phyloP scores from a whole-genome alignment of 495 filamentous ascomycete species.

The Physcia stellaris region DNA sequence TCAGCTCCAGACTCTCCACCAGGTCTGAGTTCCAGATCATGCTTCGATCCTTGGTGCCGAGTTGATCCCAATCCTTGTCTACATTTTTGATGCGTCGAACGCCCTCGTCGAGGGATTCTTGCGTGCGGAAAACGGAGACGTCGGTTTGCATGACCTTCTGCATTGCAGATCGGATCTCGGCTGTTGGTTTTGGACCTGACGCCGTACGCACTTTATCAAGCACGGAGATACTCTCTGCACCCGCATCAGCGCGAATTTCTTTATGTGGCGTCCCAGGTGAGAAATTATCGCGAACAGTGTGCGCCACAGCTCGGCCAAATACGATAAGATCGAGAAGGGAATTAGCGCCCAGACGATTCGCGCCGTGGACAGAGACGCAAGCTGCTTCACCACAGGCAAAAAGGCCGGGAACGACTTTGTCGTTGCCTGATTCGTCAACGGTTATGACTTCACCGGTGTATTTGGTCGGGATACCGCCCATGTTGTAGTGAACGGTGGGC shows the following conservation, averaged over 20 bases:
- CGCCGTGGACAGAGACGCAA: slow-evolving; percentile 93
- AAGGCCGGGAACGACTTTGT: slow-evolving; percentile 87
- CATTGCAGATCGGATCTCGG: slow-evolving; percentile 82
- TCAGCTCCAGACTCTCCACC: slow-evolving; percentile 85
- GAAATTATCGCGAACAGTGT: slow-evolving; percentile 87
- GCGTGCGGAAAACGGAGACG: slow-evolving; percentile 92
- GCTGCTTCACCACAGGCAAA: slow-evolving; percentile 96
- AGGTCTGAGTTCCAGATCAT: slow-evolving; percentile 99
- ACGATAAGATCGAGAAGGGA: slow-evolving; percentile 94
- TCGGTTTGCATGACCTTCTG: slow-evolving; percentile 97
- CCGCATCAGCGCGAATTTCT: slow-evolving; percentile 67
- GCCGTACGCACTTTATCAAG: slow-evolving; percentile 77
- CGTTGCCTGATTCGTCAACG: slow-evolving; percentile 65
- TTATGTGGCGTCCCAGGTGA: slow-evolving; percentile 63
- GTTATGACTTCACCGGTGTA: slow-evolving; percentile 94
- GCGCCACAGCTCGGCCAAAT: slow-evolving; percentile 90
- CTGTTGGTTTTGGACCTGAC: slow-evolving; percentile 69
- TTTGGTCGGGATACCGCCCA: slow-evolving; percentile 95
- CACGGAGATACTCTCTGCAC: slow-evolving; percentile 70
- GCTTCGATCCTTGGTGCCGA: slow-evolving; percentile 91
- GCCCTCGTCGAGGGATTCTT: slow-evolving; percentile 79
- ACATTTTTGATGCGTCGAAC: slow-evolving; percentile 66
- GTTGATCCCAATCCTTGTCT: slow-evolving; percentile 63
- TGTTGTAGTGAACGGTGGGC: slow-evolving; percentile 98
- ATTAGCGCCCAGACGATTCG: slow-evolving; percentile 95